A percentile compares a stretch with the other conserved stretches of the same genome.
Evolutionary conservation across 257 asterid species (phyloP).

Genomic region (Primulina eburnea): DNA sequence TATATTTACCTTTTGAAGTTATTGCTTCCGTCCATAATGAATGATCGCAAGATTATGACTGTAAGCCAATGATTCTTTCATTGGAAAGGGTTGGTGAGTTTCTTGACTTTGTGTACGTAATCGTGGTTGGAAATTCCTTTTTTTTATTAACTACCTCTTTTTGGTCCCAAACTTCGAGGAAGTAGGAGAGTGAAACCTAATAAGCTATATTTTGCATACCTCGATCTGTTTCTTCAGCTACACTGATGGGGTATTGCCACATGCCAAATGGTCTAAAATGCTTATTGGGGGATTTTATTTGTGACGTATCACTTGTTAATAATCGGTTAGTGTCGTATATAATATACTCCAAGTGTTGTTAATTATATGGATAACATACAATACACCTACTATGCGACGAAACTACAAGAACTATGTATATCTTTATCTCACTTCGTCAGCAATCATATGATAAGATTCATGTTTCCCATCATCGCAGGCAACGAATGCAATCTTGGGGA

Average conservation of each 20-base stretch:
- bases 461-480: slow-evolving; percentile 50
- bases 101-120: neutral
- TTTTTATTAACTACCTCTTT: no score
- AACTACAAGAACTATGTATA: neutral
- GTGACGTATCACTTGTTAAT: no score
- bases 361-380: no score
- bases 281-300: no score
- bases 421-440: neutral
- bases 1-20: neutral
- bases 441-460: neutral
- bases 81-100: slow-evolving; percentile 4
- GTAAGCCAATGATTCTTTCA: slow-evolving; percentile 1
- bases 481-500: slow-evolving; percentile 38
- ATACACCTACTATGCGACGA: neutral
- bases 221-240: no score
- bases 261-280: no score
- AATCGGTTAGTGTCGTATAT: neutral
- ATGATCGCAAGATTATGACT: neutral
- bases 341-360: no score
- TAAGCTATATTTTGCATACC: no score
- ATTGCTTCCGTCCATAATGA: neutral
- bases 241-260: no score
- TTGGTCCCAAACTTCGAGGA: no score
- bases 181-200: no score
- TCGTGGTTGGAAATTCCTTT: no score